phyloP scores from a whole-genome alignment of 768 basidiomycete genomes.

The Trametes villosa region DNA sequence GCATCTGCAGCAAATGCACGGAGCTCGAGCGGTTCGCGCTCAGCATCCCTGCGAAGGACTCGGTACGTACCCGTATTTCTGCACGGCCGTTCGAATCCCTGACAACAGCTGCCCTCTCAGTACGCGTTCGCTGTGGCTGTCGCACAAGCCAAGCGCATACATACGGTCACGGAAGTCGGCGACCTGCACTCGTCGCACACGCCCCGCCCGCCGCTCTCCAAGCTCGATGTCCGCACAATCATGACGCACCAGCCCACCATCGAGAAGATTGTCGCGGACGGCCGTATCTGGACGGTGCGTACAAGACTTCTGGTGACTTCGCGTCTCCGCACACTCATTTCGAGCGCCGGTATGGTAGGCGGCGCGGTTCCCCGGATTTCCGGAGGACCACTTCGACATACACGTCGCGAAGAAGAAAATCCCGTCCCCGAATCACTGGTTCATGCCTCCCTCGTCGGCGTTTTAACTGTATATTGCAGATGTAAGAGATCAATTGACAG shows the following conservation, averaged over 20 bases:
- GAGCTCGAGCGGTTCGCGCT: conserved; percentile 55
- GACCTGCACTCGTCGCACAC: conserved; percentile 48
- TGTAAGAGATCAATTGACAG: not conserved
- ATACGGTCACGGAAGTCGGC: conserved; percentile 48
- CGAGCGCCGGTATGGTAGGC: not conserved
- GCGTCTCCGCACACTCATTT: no score
- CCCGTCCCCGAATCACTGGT: conserved; percentile 22
- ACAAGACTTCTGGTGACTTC: not conserved
- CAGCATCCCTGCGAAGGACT: conserved; percentile 53
- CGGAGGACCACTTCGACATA: not conserved
- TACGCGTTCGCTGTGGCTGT: conserved; percentile 43
- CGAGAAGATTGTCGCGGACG: conserved; percentile 51
- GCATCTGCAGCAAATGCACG: conserved; percentile 48
- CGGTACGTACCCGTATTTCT: no score
- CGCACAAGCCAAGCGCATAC: conserved; percentile 41
- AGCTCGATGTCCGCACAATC: conserved; percentile 44
- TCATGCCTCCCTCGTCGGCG: conserved; percentile 20
- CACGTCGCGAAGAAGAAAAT: conserved; percentile 12
- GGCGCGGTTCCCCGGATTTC: not conserved
- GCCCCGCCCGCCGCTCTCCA: conserved; percentile 43
- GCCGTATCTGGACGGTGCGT: conserved; percentile 60
- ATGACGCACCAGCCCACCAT: conserved; percentile 46
- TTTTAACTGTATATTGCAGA: not conserved
- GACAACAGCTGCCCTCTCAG: conserved; percentile 22
- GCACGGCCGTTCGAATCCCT: no score